Evolutionary conservation across 805 yeast genomes (phyloP).

Genomic region (Yarrowia sp.): DNA sequence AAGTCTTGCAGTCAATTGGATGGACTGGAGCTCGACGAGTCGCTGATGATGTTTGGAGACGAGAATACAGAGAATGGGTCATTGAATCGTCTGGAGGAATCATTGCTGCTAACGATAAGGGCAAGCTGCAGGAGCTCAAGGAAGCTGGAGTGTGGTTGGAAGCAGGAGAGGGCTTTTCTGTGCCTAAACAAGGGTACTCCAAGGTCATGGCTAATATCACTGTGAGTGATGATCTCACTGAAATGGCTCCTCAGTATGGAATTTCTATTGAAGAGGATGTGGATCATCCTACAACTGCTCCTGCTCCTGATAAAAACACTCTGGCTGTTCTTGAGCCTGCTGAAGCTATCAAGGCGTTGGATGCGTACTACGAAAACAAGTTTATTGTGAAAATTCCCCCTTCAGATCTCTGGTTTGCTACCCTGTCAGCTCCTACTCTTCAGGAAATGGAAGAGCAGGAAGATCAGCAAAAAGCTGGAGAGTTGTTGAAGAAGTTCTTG

Average conservation of each 20-base stretch:
- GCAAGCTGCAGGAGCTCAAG: conserved; percentile 51
- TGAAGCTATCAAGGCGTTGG: conserved; percentile 10
- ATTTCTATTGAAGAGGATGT: not conserved
- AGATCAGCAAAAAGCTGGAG: not conserved
- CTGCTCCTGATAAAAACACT: not conserved
- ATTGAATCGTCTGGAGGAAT: conserved; percentile 66
- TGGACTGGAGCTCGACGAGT: conserved; percentile 94
- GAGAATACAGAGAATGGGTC: conserved; percentile 60
- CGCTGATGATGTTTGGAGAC: conserved; percentile 66
- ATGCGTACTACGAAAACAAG: conserved; percentile 8
- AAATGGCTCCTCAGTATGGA: conserved; percentile 26
- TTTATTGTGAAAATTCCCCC: conserved; percentile 13
- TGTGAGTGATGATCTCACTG: conserved; percentile 8
- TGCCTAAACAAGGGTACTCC: not conserved
- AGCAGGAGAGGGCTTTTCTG: conserved; percentile 10
- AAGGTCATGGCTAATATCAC: conserved; percentile 8
- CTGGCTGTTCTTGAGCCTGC: conserved; percentile 3
- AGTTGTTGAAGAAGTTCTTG: not conserved
- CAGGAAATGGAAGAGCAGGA: conserved; percentile 23
- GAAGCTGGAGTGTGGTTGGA: conserved; percentile 24
- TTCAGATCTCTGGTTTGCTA: conserved; percentile 23
- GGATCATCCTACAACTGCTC: not conserved
- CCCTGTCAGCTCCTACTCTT: conserved; percentile 6
- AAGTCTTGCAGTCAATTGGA: conserved; percentile 60
- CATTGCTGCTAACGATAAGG: conserved; percentile 71